These are phyloP conservation scores for Solanum chiquidenum DNA, from an alignment of 257 asterid genomes.

Conservation along the genomic window DNA sequence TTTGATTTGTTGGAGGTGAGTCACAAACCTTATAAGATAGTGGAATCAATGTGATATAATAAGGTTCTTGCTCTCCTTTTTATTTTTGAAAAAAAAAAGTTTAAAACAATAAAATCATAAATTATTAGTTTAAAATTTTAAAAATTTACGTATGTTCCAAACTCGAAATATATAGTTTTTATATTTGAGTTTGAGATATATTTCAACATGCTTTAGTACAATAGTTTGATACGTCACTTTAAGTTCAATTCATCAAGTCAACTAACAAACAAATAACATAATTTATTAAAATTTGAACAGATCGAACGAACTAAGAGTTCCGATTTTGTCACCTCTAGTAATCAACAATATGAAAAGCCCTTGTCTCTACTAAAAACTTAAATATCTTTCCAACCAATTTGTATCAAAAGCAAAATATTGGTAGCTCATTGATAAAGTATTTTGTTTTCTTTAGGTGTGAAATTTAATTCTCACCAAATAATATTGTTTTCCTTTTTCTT, in stretches of 20 bases:
- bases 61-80: neutral
- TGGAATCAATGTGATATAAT: neutral
- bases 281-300: neutral
- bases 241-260: neutral
- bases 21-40: neutral
- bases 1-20: accelerated
- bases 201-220: neutral
- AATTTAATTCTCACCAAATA: neutral
- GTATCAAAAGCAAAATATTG: neutral
- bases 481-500: neutral
- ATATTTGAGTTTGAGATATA: neutral
- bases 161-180: neutral
- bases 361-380: neutral
- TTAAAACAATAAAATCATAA: neutral
- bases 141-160: neutral
- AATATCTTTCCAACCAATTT: neutral
- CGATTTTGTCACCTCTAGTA: neutral
- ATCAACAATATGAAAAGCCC: neutral
- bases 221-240: neutral
- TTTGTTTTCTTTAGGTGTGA: neutral
- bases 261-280: neutral
- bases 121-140: neutral
- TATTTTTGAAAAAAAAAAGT: neutral
- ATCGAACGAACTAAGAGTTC: neutral
- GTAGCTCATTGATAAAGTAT: neutral